Percentiles rank a stretch among this genome's conserved stretches.
Conservation (phyloP, 2,329 filamentous ascomycete species). For the Dactylellina drechsleri region DNA sequence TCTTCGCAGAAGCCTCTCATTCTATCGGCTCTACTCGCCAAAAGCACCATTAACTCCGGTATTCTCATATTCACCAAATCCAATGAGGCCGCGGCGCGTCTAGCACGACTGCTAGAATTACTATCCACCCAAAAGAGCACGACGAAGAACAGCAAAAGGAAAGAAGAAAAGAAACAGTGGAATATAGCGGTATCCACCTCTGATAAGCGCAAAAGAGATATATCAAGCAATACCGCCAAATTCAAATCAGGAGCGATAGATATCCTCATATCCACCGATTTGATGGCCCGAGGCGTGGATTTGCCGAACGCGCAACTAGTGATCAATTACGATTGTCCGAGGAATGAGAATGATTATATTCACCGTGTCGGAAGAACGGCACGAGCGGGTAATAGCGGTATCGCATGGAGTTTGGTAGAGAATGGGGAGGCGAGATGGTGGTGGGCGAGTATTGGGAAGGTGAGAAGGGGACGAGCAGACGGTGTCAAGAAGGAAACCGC, state of each 20-base stretch:
- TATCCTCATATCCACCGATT: constrained; percentile 88
- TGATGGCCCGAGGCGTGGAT: constrained; percentile 91
- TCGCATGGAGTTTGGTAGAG: constrained; percentile 86
- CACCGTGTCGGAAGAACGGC: constrained; percentile 93
- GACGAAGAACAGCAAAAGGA: constrained; percentile 21
- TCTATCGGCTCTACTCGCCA: constrained; percentile 76
- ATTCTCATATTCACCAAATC: constrained; percentile 89
- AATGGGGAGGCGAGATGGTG: constrained; percentile 91
- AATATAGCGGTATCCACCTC: constrained; percentile 61
- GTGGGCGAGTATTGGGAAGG: constrained; percentile 79
- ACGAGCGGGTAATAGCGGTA: constrained; percentile 77
- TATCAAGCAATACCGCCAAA: constrained; percentile 68
- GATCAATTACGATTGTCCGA: constrained; percentile 91
- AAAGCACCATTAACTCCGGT: constrained; percentile 61
- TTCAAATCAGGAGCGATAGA: constrained; percentile 67
- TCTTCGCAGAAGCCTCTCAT: constrained; percentile 81
- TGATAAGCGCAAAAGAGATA: constrained; percentile 47
- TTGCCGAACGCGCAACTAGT: constrained; percentile 81
- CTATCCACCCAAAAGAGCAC: constrained; percentile 62
- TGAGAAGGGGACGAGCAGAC: constrained; percentile 65
- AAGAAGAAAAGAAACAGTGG: constrained; percentile 63
- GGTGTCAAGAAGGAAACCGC: constrained; percentile 62
- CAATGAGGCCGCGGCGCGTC: constrained; percentile 85
- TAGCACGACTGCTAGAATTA: constrained; percentile 80
- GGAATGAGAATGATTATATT: constrained; percentile 82